Evolutionary conservation across 2,329 filamentous ascomycete genomes (phyloP).

Genomic region (Hypoxylon rubiginosum): DNA sequence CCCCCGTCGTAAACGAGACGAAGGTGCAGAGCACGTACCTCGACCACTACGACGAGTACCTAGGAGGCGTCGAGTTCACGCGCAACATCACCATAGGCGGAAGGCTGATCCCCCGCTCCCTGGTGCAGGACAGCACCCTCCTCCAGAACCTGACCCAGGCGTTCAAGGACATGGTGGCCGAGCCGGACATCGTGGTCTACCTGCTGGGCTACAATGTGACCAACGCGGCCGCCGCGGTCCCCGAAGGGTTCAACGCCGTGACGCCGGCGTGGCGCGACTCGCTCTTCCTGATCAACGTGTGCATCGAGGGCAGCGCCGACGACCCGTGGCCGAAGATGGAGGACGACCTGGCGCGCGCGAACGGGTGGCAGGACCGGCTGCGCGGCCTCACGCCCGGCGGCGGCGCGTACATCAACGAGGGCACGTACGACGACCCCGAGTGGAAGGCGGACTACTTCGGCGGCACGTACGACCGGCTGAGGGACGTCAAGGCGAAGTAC

Average conservation of each 20-base stretch:
- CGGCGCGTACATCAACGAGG: slow-evolving; percentile 57
- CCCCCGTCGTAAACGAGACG: background rate
- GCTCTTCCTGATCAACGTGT: slow-evolving; percentile 4
- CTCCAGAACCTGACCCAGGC: slow-evolving; percentile 16
- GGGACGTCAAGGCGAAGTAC: slow-evolving; percentile 64
- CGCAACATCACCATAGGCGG: slow-evolving; percentile 29
- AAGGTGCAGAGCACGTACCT: background rate
- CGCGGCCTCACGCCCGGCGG: slow-evolving; percentile 30
- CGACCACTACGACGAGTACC: slow-evolving; percentile 16
- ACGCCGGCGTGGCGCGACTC: slow-evolving; percentile 53
- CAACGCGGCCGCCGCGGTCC: background rate
- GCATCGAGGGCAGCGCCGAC: slow-evolving; percentile 10
- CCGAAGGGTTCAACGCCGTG: slow-evolving; percentile 48
- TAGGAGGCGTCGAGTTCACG: slow-evolving; percentile 23
- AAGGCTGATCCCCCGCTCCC: slow-evolving; percentile 26
- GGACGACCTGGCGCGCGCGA: background rate
- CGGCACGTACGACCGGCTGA: slow-evolving; percentile 58
- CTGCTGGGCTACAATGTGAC: slow-evolving; percentile 22
- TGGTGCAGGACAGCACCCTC: slow-evolving; percentile 17
- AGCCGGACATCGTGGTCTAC: background rate
- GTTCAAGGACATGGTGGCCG: slow-evolving; percentile 21
- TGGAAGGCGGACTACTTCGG: slow-evolving; percentile 60
- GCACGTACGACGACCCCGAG: slow-evolving; percentile 52
- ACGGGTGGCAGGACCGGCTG: background rate
- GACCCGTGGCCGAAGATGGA: slow-evolving; percentile 12